Evolutionary conservation across 345 rosid species (phyloP).

Genomic region (Balakata baccata): DNA sequence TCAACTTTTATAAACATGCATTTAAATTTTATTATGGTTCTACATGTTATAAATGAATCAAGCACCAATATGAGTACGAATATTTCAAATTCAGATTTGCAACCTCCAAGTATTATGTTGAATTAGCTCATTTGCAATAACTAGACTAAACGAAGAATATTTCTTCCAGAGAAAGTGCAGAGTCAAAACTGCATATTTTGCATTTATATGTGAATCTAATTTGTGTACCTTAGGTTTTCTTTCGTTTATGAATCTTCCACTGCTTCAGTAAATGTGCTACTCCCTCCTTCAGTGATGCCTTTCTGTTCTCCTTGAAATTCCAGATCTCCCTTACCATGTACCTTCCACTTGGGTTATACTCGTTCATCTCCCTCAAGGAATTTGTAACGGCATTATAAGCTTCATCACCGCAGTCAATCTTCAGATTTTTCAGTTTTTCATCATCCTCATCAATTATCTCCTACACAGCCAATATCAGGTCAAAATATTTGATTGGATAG

Average conservation of each 20-base stretch:
- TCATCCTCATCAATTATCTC: slow-evolving; percentile 39
- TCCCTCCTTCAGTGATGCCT: slow-evolving; percentile 44
- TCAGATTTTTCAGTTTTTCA: slow-evolving; percentile 38
- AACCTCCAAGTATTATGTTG: too few species aligned
- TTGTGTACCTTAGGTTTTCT: slow-evolving; percentile 19
- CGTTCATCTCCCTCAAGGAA: slow-evolving; percentile 37
- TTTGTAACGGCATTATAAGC: slow-evolving; percentile 34
- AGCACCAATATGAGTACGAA: too few species aligned
- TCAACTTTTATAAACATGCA: too few species aligned
- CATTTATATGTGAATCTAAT: too few species aligned
- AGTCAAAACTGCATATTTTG: too few species aligned
- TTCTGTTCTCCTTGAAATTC: slow-evolving; percentile 34
- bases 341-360: slow-evolving; percentile 51
- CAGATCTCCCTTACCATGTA: slow-evolving; percentile 39
- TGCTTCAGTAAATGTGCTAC: slow-evolving; percentile 21
- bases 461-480: slow-evolving; percentile 18
- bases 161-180: too few species aligned
- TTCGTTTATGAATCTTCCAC: slow-evolving; percentile 31
- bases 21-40: too few species aligned
- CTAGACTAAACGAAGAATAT: too few species aligned
- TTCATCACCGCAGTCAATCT: slow-evolving; percentile 35
- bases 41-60: too few species aligned
- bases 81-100: too few species aligned
- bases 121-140: too few species aligned
- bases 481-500: background rate